phyloP scores from a whole-genome alignment of 169 alveolate genomes.

The Eimeria sp. region DNA sequence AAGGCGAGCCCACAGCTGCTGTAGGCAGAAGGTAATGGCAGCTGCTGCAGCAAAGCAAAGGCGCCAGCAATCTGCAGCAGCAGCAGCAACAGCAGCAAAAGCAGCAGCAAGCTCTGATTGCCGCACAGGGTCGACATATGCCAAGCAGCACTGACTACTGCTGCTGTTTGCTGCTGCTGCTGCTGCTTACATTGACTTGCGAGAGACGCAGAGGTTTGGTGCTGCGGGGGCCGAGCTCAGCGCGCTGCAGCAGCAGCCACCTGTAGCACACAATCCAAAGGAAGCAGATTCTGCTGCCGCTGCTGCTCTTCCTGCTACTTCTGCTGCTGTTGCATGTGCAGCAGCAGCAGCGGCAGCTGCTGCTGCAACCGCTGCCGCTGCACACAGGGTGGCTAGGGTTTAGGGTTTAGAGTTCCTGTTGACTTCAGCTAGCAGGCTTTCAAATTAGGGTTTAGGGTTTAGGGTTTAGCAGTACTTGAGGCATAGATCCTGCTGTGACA shows the following conservation, averaged over 20 bases:
- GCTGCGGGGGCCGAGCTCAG: conserved; percentile 7
- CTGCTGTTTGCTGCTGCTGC: conserved; percentile 25
- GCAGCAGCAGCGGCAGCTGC: background rate
- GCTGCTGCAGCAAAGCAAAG: conserved; percentile 14
- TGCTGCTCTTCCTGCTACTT: background rate
- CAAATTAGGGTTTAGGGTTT: conserved; percentile 15
- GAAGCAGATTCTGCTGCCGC: background rate
- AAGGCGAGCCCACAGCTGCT: background rate
- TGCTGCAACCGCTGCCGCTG: background rate
- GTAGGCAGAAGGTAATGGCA: background rate
- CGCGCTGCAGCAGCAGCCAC: conserved; percentile 50
- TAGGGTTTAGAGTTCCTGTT: background rate
- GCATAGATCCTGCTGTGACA: conserved; percentile 4
- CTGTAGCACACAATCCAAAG: background rate
- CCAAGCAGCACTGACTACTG: background rate
- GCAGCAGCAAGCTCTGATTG: conserved; percentile 6
- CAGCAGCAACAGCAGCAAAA: conserved; percentile 24
- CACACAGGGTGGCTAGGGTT: background rate
- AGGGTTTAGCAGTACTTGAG: background rate
- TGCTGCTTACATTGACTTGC: conserved; percentile 27
- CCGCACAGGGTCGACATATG: background rate
- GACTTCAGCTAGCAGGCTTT: background rate
- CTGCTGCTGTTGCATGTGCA: background rate
- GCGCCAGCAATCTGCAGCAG: conserved; percentile 16
- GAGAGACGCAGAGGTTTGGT: background rate